These are phyloP conservation scores for Pythium diclinum DNA, from an alignment of 352 stramenopile genomes.

Conservation along the genomic window DNA sequence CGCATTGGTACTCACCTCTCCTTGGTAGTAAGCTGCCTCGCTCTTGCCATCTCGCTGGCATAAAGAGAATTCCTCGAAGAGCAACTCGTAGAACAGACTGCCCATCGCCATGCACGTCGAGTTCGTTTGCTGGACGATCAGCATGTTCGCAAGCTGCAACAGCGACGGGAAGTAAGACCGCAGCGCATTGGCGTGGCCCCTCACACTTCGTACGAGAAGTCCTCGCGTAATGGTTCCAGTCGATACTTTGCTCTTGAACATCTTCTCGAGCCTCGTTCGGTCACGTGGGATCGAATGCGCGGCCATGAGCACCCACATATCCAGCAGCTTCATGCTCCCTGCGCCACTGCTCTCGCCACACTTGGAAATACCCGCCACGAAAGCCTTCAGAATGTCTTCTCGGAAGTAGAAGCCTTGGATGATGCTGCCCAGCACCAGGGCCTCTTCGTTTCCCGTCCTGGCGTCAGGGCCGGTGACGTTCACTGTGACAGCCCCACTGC, in stretches of 20 bases:
- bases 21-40: constrained; percentile 43
- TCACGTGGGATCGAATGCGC: constrained; percentile 40
- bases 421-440: constrained; percentile 44
- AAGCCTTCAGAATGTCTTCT: constrained; percentile 44
- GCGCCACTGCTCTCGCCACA: neutral
- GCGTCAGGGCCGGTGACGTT: neutral
- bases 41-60: constrained; percentile 17
- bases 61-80: constrained; percentile 50
- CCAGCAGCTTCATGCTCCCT: constrained; percentile 33
- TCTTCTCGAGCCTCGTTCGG: constrained; percentile 36
- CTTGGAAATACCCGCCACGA: constrained; percentile 27
- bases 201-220: constrained; percentile 34
- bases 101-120: constrained; percentile 28
- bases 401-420: constrained; percentile 56
- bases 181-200: constrained; percentile 38
- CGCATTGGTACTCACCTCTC: constrained; percentile 36
- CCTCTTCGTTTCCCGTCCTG: constrained; percentile 38
- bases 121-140: constrained; percentile 30
- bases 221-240: constrained; percentile 24
- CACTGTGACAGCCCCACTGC: neutral
- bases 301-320: constrained; percentile 49
- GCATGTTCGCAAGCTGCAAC: constrained; percentile 31
- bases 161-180: constrained; percentile 44
- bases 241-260: constrained; percentile 45
- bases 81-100: constrained; percentile 39